Percentiles rank a stretch among this genome's conserved stretches.
phyloP scores from a whole-genome alignment of 331 rosid genomes.

The Erythrophleum ivorense region DNA sequence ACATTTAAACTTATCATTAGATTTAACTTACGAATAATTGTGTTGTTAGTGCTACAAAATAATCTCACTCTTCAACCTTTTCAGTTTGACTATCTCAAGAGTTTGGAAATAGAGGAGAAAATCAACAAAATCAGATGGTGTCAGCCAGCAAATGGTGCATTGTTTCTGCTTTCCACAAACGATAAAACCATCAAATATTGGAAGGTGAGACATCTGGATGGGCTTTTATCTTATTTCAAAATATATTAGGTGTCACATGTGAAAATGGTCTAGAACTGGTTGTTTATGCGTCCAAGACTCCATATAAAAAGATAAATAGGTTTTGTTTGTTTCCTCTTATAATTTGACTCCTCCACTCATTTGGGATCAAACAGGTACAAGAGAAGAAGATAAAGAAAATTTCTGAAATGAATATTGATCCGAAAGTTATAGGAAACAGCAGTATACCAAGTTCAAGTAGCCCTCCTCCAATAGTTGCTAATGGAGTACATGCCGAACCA shows the following conservation, averaged over 20 bases:
- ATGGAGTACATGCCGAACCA: conserved; percentile 73
- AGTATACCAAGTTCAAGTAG: conserved; percentile 70
- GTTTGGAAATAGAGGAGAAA: conserved; percentile 96
- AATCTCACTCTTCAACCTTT: too few relatives aligned
- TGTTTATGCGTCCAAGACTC: not conserved
- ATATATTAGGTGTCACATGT: too few relatives aligned
- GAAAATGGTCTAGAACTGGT: too few relatives aligned
- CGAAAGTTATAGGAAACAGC: conserved; percentile 68
- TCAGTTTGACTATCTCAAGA: conserved; percentile 93
- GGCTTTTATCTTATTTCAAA: too few relatives aligned
- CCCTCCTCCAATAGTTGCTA: conserved; percentile 63
- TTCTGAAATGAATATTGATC: conserved; percentile 78
- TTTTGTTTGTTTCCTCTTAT: too few relatives aligned
- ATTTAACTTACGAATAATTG: too few relatives aligned
- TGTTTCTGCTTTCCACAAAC: conserved; percentile 85
- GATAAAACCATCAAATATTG: conserved; percentile 91
- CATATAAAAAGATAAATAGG: too few relatives aligned
- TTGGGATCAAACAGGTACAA: too few relatives aligned
- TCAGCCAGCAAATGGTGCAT: conserved; percentile 84
- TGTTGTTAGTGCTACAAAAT: too few relatives aligned
- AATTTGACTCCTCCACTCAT: too few relatives aligned
- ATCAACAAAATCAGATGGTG: conserved; percentile 97
- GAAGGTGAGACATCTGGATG: conserved; percentile 66
- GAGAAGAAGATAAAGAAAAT: conserved; percentile 86
- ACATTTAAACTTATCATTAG: too few relatives aligned